Evolutionary conservation across 2,329 filamentous ascomycete genomes (phyloP), one percentile per base, ranked within the genome.

Genomic region (Pseudogymnoascus pannorum): DNA sequence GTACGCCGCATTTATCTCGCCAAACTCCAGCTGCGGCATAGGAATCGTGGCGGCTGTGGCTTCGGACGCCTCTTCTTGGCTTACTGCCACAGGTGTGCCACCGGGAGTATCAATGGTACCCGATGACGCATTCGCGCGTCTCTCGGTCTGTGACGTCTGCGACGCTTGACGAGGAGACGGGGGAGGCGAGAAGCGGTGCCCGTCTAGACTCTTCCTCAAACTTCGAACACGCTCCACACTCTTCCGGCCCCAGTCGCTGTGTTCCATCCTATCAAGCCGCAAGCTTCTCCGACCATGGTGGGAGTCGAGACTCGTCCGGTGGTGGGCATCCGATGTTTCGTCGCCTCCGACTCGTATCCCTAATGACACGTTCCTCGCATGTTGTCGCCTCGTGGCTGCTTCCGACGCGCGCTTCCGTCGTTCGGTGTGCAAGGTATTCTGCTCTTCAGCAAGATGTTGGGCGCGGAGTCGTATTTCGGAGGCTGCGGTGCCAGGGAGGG

Each of bases 381-480:
- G 64, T 11, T 66, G 51, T 54, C 66, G 66, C 5, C 67, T 64
- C 5, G 26, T 11, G 20, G 24, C 24, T 3, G 36, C 20, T 62
- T 5, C 65, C 58, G 9, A 58, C 40, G 57, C 63, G 63, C 2
- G 57, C 36, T 24, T 60, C 33, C 9, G 62, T 12, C 38, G 24
- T 18, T 29, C 36, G 14, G 36, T 54, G 29, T 51, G 68, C 2
- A 61, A n/a, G 29, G 67, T 62, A 18, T 69, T 85, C 66, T 87
- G 86, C 66, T 87, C 81, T 24, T 79, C 78, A 1, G 89, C 87
- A 5, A 95, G 77, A 62, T 85, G 83, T 48, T 83, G 78, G 0
- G 92, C 91, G 51, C 87, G 84, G 0, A 87, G 76, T 2, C 87
- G 78, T 57, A 96, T 89, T 67, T 91, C 87, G 12, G 85, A 81